Base-by-base conservation (phyloP, 2,329 filamentous ascomycete genomes). In the Colletotrichum lentis region DNA sequence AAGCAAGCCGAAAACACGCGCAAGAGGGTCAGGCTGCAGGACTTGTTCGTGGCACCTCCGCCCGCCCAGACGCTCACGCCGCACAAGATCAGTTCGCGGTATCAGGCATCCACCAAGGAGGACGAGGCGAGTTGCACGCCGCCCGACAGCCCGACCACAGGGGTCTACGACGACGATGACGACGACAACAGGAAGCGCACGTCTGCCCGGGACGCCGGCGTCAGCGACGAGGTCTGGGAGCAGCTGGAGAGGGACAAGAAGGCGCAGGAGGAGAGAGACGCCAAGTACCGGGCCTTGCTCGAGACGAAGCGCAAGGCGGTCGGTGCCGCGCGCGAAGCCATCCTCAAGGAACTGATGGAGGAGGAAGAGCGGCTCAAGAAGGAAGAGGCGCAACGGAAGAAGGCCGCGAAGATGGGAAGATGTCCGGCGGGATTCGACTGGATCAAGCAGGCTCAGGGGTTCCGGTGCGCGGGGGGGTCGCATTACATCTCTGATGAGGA, bases 191-290 rank as follows among this genome's bases (percentile, higher is more conserved):
- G n/a, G n/a, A 64, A 41, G n/a, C 47, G n/a, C 22, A 22, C 14
- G 20, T 63, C 67, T 1, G 65, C 72, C 5, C 82, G 88, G 14
- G 90, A 92, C 67, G 74, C 80, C 0, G 85, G 85, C 0, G 88
- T 91, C 0, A 84, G 81, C 5, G 87, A 91, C 55, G 85, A 77
- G 6, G 77, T 86, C 1, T 92, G 89, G 90, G 77, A 82, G 1
- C 85, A 90, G 71, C 84, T 91, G 79, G 78, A 0, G 80, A 81
- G 41, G 69, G 77, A 4, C 75, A 77, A 2, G 76, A 77, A 0
- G 78, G 84, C 18, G 72, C 75, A 59, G 41, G 64, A 77, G 1
- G 76, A 76, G 0, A 77, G 76, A 0, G 78, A 84, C 8, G 73
- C 74, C 3, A 77, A 82, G 31, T 77, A 81, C 10, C 74, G 72